Percentiles rank a stretch among this genome's conserved stretches.
Evolutionary conservation across 768 basidiomycete species (phyloP).

Genomic region (Lactarius psammicola): DNA sequence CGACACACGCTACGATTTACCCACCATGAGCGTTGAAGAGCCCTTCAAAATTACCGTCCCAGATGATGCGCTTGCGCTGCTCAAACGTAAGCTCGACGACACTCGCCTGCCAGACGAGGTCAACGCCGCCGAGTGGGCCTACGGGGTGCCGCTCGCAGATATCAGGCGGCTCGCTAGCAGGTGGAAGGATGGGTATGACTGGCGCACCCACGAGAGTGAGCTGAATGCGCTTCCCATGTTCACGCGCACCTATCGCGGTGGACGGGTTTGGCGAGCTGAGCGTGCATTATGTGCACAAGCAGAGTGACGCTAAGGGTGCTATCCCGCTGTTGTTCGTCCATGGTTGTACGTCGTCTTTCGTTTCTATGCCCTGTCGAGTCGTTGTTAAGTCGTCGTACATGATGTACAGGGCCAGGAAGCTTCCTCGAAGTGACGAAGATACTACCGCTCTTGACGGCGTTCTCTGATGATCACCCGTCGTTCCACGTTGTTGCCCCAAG

Average conservation of each 20-base stretch:
- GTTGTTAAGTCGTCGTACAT: background rate
- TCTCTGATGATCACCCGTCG: too few species aligned
- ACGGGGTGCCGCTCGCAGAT: slow-evolving; percentile 18
- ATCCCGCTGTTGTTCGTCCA: slow-evolving; percentile 58
- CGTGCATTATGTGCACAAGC: too few species aligned
- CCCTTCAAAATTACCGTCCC: background rate
- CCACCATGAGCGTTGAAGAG: background rate
- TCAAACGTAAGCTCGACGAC: background rate
- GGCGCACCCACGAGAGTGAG: too few species aligned
- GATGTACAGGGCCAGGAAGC: slow-evolving; percentile 43
- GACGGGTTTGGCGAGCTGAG: too few species aligned
- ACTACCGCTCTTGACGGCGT: too few species aligned
- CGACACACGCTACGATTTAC: background rate
- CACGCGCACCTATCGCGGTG: too few species aligned
- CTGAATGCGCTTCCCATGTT: too few species aligned
- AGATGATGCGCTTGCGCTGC: background rate
- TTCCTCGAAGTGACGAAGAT: too few species aligned
- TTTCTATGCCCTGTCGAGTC: background rate
- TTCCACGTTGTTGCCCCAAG: slow-evolving; percentile 26
- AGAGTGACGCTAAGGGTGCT: slow-evolving; percentile 34
- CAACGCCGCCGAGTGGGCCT: slow-evolving; percentile 38
- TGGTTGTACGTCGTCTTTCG: slow-evolving; percentile 42
- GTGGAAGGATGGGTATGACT: too few species aligned
- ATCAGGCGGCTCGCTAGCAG: slow-evolving; percentile 18
- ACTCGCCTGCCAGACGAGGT: slow-evolving; percentile 45